Percentiles rank a stretch among this genome's conserved stretches.
These are phyloP conservation scores for Pyronema domesticum DNA, from an alignment of 495 filamentous ascomycete species.

Conservation along the genomic window DNA sequence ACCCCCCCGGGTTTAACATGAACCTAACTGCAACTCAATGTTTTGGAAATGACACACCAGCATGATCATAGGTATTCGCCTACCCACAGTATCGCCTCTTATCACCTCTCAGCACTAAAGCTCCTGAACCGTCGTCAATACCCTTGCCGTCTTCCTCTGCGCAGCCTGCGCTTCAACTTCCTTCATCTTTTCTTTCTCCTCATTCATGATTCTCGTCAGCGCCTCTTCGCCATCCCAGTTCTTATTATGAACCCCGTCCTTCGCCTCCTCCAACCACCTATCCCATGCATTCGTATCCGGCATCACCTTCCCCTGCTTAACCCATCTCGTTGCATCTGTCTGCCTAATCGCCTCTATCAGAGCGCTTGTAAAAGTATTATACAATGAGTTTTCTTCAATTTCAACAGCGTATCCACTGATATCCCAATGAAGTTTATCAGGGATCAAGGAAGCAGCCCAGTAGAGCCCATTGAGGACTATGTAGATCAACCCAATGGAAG, in stretches of 20 bases:
- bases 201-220: background rate
- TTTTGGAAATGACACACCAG: no score
- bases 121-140: no score
- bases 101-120: no score
- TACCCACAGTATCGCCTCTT: no score
- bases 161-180: background rate
- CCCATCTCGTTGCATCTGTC: background rate
- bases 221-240: background rate
- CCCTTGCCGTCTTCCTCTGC: no score
- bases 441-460: constrained; percentile 36
- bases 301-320: background rate
- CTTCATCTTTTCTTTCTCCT: background rate
- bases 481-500: constrained; percentile 38
- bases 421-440: no score
- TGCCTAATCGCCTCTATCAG: background rate
- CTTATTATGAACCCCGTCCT: background rate
- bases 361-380: background rate
- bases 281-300: background rate
- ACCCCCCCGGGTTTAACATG: no score
- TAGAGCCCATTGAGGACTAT: constrained; percentile 42
- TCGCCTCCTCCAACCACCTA: background rate
- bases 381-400: background rate
- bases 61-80: no score
- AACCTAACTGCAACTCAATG: no score
- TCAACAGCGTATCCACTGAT: background rate